Evolutionary conservation across 306 rosid genomes (phyloP), one percentile per base, ranked within the genome.

Genomic region (Senna siamea): DNA sequence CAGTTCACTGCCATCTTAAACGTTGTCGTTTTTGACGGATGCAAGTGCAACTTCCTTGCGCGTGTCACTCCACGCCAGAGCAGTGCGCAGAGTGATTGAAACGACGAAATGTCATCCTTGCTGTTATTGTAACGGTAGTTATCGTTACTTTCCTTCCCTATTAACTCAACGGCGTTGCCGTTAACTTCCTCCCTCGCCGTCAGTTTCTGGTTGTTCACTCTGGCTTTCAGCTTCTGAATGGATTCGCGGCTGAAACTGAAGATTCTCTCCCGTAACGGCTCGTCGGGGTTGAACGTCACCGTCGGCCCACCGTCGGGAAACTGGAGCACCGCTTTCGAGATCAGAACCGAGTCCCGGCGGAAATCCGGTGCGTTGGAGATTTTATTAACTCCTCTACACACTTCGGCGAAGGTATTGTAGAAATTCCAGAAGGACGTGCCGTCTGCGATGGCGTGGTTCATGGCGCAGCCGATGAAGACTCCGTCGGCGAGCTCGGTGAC

Each of bases 351-450:
- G 2, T 83, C 80, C 1, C 98, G 87, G 15, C 56, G 51, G 76
- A 94, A 94, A 53, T 88, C 90, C 5, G 97, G 97, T 9, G 43
- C 51, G 19, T 75, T 82, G 2, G 86, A 58, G 32, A 88, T 5
- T 22, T 71, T 80, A 37, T 35, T 76, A 0, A 66, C 75, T 0
- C 76, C 82, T 61, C 85, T 71, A 44, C 85, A 82, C 17, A 71
- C 23, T 59, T 89, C 93, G 0, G 98, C 96, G 79, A 94, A 94
- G 10, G 89, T 87, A 53, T 94, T 94, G 87, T 89, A 94, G 90
- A 94, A 94, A 69, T 94, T 89, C 98, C 98, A 94, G 65, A 90
- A 89, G 14, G 98, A 91, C 4, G 98, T 93, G 2, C 98, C 98
- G 64, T 93, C 98, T 0, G 72, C 80, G 57, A 93, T 85, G 37